Conservation (phyloP, 768 basidiomycete genomes). For the Mycena maculata region DNA sequence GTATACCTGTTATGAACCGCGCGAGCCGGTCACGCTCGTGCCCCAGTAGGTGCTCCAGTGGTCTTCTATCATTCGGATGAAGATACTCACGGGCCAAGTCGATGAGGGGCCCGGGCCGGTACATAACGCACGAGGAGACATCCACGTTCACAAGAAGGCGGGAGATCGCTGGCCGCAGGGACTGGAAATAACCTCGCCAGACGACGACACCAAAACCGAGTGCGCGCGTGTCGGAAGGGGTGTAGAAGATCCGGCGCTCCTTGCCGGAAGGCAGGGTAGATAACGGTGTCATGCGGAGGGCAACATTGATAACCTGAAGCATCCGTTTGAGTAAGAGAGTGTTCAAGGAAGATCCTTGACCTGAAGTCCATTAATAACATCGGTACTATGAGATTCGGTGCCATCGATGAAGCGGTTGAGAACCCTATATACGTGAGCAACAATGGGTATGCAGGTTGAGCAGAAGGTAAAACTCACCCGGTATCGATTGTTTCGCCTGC, state of each 20-base stretch:
- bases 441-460: too few species aligned
- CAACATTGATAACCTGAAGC: slow-evolving; percentile 59
- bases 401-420: slow-evolving; percentile 66
- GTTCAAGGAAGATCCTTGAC: slow-evolving; percentile 45
- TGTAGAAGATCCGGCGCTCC: slow-evolving; percentile 73
- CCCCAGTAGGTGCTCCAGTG: slow-evolving; percentile 47
- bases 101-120: slow-evolving; percentile 69
- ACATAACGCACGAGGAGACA: slow-evolving; percentile 81
- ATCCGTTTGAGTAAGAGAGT: neutral
- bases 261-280: slow-evolving; percentile 74
- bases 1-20: slow-evolving; percentile 50
- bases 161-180: slow-evolving; percentile 75
- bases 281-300: slow-evolving; percentile 76
- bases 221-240: slow-evolving; percentile 59
- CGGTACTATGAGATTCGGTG: slow-evolving; percentile 72
- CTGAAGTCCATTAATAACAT: slow-evolving; percentile 70
- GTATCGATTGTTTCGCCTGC: slow-evolving; percentile 59
- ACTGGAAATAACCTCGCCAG: slow-evolving; percentile 87
- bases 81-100: slow-evolving; percentile 69
- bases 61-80: slow-evolving; percentile 26
- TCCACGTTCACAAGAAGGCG: slow-evolving; percentile 80
- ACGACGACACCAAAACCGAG: slow-evolving; percentile 74
- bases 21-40: slow-evolving; percentile 58
- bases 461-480: slow-evolving; percentile 5
- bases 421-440: slow-evolving; percentile 58